phyloP scores from a whole-genome alignment of 2,329 filamentous ascomycete genomes.

The Apiospora phragmitis region DNA sequence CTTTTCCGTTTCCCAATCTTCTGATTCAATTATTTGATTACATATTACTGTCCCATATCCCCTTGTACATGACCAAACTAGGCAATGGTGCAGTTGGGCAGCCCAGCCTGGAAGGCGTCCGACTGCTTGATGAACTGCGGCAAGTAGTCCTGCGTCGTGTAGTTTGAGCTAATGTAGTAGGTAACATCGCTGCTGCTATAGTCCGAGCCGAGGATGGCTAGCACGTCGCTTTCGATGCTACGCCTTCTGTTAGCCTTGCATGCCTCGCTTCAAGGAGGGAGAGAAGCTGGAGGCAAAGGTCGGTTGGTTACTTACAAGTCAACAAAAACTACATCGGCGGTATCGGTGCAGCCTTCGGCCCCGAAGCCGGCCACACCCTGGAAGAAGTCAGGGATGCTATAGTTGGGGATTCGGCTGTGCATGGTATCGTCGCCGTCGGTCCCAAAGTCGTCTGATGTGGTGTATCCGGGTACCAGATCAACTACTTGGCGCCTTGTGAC shows the following conservation, averaged over 20 bases:
- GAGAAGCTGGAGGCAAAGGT: not conserved
- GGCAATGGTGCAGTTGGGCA: slow-evolving; percentile 34
- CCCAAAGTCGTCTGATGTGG: slow-evolving; percentile 74
- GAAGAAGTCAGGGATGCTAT: slow-evolving; percentile 80
- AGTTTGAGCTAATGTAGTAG: slow-evolving; percentile 41
- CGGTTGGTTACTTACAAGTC: slow-evolving; percentile 43
- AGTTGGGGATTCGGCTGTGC: slow-evolving; percentile 75
- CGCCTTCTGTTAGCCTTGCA: not conserved
- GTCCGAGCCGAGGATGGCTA: slow-evolving; percentile 36
- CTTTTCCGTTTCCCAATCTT: no score
- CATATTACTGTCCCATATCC: not conserved
- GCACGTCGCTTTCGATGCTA: slow-evolving; percentile 39
- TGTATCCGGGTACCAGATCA: slow-evolving; percentile 36
- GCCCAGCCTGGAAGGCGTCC: slow-evolving; percentile 34
- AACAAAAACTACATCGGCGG: slow-evolving; percentile 54
- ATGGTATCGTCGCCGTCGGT: slow-evolving; percentile 87
- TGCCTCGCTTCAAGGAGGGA: not conserved
- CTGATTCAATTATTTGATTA: not conserved
- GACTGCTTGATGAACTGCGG: slow-evolving; percentile 38
- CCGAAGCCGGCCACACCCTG: slow-evolving; percentile 66
- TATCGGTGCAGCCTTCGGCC: slow-evolving; percentile 43
- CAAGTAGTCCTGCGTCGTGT: slow-evolving; percentile 41
- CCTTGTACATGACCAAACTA: not conserved
- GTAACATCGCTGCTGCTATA: slow-evolving; percentile 37
- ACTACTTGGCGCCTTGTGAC: slow-evolving; percentile 50